phyloP scores from a whole-genome alignment of 177 flowering plant species.

The Telopea speciosissima region DNA sequence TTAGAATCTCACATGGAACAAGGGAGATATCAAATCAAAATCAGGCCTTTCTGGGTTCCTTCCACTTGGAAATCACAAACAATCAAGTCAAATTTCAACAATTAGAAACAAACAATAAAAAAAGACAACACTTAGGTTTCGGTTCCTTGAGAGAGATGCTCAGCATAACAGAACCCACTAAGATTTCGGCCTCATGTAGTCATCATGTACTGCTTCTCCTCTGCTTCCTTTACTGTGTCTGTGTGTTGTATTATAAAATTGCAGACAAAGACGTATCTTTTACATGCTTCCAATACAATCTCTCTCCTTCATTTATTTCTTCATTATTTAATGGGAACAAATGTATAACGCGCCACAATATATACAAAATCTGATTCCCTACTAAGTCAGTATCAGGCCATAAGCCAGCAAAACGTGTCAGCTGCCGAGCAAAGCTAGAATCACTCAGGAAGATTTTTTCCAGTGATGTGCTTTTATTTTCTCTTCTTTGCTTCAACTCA shows the following conservation, averaged over 20 bases:
- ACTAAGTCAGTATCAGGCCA: not conserved
- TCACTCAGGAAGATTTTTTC: too few relatives aligned
- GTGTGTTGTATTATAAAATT: too few relatives aligned
- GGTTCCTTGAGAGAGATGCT: not conserved
- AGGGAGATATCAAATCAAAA: not conserved
- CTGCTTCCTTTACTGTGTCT: too few relatives aligned
- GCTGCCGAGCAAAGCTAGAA: not conserved
- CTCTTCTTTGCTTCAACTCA: too few relatives aligned
- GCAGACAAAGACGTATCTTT: too few relatives aligned
- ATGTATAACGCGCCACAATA: too few relatives aligned
- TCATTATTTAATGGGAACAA: too few relatives aligned
- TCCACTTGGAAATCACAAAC: not conserved
- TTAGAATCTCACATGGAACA: not conserved
- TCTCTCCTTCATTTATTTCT: not conserved
- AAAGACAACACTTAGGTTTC: not conserved
- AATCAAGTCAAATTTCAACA: not conserved
- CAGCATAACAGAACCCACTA: not conserved
- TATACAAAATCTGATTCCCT: not conserved
- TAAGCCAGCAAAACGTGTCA: not conserved
- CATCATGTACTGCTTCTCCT: too few relatives aligned
- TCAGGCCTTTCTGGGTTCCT: not conserved
- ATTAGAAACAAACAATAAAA: not conserved
- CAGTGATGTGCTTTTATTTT: not conserved
- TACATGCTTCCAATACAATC: not conserved
- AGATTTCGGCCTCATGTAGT: not conserved